Percentiles rank a stretch among this genome's conserved stretches.
Conservation (phyloP, 345 rosid species). For the Geranium brycei region DNA sequence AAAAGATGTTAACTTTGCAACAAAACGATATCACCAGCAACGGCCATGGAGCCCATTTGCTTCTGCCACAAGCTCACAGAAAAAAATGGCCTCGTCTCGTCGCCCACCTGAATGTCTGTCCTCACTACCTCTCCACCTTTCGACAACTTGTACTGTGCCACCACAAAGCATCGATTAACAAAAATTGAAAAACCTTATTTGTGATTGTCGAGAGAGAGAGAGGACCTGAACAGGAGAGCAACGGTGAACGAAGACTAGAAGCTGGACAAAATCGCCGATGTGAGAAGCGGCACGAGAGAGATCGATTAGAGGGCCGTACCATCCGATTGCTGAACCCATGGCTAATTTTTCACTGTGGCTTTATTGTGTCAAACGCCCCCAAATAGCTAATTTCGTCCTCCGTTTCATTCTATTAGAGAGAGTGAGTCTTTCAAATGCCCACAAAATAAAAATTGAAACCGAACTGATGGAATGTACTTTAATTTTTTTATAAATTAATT, state of each 20-base stretch:
- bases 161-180: background rate
- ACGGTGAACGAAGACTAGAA: constrained; percentile 40
- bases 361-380: too few relatives aligned
- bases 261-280: constrained; percentile 46
- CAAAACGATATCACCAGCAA: constrained; percentile 30
- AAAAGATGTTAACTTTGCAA: constrained; percentile 22
- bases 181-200: background rate
- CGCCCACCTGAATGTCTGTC: constrained; percentile 51
- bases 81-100: constrained; percentile 36
- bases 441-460: too few relatives aligned
- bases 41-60: constrained; percentile 19
- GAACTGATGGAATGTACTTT: too few relatives aligned
- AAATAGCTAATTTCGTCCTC: too few relatives aligned
- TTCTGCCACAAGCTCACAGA: constrained; percentile 40
- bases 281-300: constrained; percentile 29
- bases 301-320: constrained; percentile 47
- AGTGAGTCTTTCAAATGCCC: too few relatives aligned
- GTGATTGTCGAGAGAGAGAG: background rate
- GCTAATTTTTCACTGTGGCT: background rate
- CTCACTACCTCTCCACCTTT: constrained; percentile 33
- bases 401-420: too few relatives aligned
- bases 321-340: constrained; percentile 28
- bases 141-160: constrained; percentile 28
- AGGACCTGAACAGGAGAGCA: constrained; percentile 41
- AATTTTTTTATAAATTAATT: too few relatives aligned